Evolutionary conservation across 2,329 filamentous ascomycete genomes (phyloP).

Genomic region (Colletotrichum echinochloae): DNA sequence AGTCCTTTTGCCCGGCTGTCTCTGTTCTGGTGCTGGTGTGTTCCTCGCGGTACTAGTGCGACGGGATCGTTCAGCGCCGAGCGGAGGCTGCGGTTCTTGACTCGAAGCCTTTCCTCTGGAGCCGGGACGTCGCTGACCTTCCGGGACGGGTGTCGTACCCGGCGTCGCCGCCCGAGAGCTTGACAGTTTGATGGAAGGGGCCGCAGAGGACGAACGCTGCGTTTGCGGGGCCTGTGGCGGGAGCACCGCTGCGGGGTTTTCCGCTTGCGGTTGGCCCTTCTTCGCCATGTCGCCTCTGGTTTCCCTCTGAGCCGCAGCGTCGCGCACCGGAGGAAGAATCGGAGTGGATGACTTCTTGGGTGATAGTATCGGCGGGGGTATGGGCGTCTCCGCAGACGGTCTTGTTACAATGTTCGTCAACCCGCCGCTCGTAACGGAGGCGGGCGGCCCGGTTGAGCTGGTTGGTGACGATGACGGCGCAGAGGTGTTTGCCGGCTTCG

Average conservation of each 20-base stretch:
- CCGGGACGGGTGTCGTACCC: constrained; percentile 53
- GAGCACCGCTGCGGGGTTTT: constrained; percentile 17
- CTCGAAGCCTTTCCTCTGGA: constrained; percentile 66
- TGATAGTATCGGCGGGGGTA: constrained; percentile 51
- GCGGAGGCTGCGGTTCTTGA: constrained; percentile 61
- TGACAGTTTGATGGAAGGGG: constrained; percentile 47
- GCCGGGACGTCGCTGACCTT: constrained; percentile 59
- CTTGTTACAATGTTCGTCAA: constrained; percentile 53
- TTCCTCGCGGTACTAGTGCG: constrained; percentile 69
- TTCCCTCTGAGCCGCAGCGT: constrained; percentile 55
- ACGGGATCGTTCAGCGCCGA: constrained; percentile 65
- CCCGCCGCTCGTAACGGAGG: constrained; percentile 46
- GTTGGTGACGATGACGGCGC: constrained; percentile 37
- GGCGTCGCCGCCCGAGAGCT: constrained; percentile 52
- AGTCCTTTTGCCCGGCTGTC: constrained; percentile 64
- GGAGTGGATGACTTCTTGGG: constrained; percentile 50
- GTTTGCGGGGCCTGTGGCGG: constrained; percentile 35
- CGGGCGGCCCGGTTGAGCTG: constrained; percentile 20
- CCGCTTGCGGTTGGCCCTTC: constrained; percentile 51
- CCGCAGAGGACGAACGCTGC: constrained; percentile 43
- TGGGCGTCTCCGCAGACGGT: constrained; percentile 56
- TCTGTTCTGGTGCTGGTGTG: constrained; percentile 65
- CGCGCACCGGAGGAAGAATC: constrained; percentile 51
- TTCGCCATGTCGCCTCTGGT: constrained; percentile 59
- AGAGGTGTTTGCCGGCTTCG: constrained; percentile 29